These are phyloP conservation scores for Reutealis trisperma DNA, from an alignment of 345 rosid genomes.

Conservation along the genomic window DNA sequence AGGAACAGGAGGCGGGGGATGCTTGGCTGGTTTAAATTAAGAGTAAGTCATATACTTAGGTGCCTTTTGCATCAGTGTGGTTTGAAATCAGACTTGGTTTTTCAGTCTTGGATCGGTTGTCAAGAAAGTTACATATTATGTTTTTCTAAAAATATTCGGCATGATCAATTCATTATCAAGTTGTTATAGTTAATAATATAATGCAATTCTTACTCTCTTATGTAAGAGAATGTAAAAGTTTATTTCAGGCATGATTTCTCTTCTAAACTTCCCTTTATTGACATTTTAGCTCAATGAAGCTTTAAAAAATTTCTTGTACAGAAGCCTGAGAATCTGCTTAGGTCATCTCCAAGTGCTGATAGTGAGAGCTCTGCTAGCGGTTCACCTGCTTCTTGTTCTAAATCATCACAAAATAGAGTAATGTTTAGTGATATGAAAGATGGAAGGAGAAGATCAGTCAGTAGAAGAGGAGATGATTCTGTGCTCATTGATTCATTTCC, in stretches of 20 bases:
- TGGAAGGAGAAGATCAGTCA: constrained; percentile 57
- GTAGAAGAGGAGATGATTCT: constrained; percentile 51
- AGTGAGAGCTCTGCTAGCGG: constrained; percentile 59
- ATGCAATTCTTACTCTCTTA: constrained; percentile 3
- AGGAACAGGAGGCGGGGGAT: constrained; percentile 65
- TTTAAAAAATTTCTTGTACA: constrained; percentile 34
- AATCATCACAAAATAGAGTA: constrained; percentile 49
- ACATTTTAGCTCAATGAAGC: constrained; percentile 6
- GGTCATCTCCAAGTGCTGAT: constrained; percentile 53
- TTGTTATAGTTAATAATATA: not conserved
- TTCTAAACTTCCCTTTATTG: not conserved
- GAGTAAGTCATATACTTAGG: constrained; percentile 39
- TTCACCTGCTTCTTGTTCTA: constrained; percentile 68
- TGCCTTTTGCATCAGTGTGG: constrained; percentile 6
- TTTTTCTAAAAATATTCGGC: not conserved
- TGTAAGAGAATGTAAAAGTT: not conserved
- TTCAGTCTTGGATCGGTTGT: not conserved
- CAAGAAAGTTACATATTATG: constrained; percentile 1
- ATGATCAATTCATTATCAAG: not conserved
- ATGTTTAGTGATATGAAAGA: constrained; percentile 39
- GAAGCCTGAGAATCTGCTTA: constrained; percentile 72
- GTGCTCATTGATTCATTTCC: constrained; percentile 51
- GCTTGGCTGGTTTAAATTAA: constrained; percentile 93
- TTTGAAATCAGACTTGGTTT: constrained; percentile 8
- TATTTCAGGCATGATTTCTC: not conserved